Conservation (phyloP, 1,139 yeast species). For the Lodderomyces elongisporus region DNA sequence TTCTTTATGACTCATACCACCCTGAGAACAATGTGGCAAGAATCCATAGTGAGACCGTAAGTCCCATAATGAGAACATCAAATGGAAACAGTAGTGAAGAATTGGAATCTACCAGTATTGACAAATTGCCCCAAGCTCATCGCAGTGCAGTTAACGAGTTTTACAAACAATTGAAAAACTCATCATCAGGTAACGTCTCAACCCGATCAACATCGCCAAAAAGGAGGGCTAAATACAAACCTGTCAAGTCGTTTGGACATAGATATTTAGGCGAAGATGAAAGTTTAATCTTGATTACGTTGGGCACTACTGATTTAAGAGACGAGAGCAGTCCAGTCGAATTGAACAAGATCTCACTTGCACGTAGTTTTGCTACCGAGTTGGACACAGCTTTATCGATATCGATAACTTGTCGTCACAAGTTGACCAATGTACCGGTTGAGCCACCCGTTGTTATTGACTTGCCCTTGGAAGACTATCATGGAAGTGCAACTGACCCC, state of each 20-base stretch:
- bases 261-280: constrained; percentile 62
- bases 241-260: constrained; percentile 84
- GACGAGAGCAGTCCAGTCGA: constrained; percentile 58
- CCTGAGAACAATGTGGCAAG: constrained; percentile 35
- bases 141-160: constrained; percentile 33
- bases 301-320: constrained; percentile 83
- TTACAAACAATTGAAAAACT: constrained; percentile 35
- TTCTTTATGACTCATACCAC: constrained; percentile 37
- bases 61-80: constrained; percentile 14
- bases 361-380: constrained; percentile 74
- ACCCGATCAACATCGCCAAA: constrained; percentile 31
- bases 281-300: constrained; percentile 66
- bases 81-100: constrained; percentile 9
- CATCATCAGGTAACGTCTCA: constrained; percentile 16
- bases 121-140: constrained; percentile 38
- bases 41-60: constrained; percentile 16
- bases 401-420: constrained; percentile 54
- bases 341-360: constrained; percentile 66
- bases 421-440: constrained; percentile 36
- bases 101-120: constrained; percentile 25
- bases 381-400: constrained; percentile 84
- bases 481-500: constrained; percentile 77
- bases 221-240: constrained; percentile 30
- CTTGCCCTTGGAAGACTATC: constrained; percentile 77
- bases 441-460: constrained; percentile 72